Evolutionary conservation across 2,329 filamentous ascomycete species (phyloP).

Genomic region (Thermochaetoides dissita): DNA sequence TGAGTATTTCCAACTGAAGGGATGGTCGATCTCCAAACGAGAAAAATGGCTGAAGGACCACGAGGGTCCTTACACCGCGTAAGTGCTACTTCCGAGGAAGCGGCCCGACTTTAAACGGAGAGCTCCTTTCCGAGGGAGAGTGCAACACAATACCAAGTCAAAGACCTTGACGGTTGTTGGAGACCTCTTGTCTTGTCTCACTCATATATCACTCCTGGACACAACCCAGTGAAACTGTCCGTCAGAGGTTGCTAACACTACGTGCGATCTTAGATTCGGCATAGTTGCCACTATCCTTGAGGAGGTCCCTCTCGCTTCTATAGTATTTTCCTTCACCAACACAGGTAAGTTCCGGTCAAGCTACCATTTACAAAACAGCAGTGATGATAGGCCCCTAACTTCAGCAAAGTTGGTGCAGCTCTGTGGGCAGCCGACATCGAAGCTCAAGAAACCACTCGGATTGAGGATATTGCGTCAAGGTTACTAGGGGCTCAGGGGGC

Average conservation of each 20-base stretch:
- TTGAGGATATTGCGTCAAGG: conserved; percentile 34
- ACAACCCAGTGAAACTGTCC: too few species aligned
- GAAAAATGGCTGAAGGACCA: conserved; percentile 57
- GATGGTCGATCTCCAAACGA: conserved; percentile 53
- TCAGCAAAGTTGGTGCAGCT: conserved; percentile 61
- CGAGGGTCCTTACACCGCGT: conserved; percentile 69
- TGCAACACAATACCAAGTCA: not conserved
- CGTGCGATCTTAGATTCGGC: conserved; percentile 44
- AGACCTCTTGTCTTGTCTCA: too few species aligned
- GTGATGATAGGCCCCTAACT: not conserved
- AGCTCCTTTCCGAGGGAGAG: not conserved
- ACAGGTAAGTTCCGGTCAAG: conserved; percentile 36
- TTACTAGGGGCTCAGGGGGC: conserved; percentile 36
- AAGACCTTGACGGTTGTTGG: too few species aligned
- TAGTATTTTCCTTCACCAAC: conserved; percentile 83
- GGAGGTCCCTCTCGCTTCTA: conserved; percentile 67
- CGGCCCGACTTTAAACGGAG: not conserved
- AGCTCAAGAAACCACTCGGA: conserved; percentile 34
- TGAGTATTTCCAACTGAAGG: conserved; percentile 87
- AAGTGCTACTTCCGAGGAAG: conserved; percentile 22
- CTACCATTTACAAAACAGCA: too few species aligned
- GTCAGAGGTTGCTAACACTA: too few species aligned
- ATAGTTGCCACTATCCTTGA: conserved; percentile 66
- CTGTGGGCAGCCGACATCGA: conserved; percentile 90
- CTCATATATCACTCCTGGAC: too few species aligned